phyloP scores from a whole-genome alignment of 2,329 filamentous ascomycete species.

The Ophiostoma montium region DNA sequence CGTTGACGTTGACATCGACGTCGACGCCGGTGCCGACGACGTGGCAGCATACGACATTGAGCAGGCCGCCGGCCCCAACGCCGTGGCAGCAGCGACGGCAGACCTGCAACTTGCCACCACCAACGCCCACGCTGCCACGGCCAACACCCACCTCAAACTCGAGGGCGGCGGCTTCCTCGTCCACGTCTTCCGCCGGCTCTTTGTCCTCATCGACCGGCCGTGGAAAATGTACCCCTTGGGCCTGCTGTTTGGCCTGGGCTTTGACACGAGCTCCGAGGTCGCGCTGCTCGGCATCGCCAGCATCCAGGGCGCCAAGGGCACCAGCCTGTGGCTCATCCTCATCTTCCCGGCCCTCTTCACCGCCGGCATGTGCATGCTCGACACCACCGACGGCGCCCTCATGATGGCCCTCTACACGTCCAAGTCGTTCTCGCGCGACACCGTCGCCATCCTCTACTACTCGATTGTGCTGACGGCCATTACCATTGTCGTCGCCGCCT shows the following conservation, averaged over 20 bases:
- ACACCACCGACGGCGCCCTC: conserved; percentile 81
- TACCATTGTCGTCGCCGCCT: conserved; percentile 69
- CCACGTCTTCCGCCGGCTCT: conserved; percentile 56
- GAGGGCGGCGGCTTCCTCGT: conserved; percentile 68
- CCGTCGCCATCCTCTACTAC: conserved; percentile 87
- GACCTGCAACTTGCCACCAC: conserved; percentile 1
- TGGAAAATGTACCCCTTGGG: conserved; percentile 97
- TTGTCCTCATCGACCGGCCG: conserved; percentile 56
- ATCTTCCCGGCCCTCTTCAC: conserved; percentile 88
- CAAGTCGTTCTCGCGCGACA: conserved; percentile 61
- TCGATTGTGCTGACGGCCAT: conserved; percentile 74
- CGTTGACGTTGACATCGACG: neutral
- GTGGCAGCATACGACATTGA: conserved; percentile 9
- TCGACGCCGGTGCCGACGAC: conserved; percentile 3
- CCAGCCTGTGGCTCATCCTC: conserved; percentile 84
- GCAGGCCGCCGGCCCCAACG: neutral
- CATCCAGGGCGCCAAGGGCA: conserved; percentile 73
- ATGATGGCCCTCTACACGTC: conserved; percentile 93
- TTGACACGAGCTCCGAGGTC: conserved; percentile 91
- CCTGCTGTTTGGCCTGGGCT: conserved; percentile 79
- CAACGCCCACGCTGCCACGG: too few species aligned
- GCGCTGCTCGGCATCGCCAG: conserved; percentile 82
- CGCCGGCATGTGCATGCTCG: conserved; percentile 86
- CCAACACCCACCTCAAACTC: conserved; percentile 37
- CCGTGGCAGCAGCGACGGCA: conserved; percentile 7